Evolutionary conservation across 208 protist species (phyloP), one percentile per base, ranked within the genome.

Genomic region (Dictyostelium gargantuum): DNA sequence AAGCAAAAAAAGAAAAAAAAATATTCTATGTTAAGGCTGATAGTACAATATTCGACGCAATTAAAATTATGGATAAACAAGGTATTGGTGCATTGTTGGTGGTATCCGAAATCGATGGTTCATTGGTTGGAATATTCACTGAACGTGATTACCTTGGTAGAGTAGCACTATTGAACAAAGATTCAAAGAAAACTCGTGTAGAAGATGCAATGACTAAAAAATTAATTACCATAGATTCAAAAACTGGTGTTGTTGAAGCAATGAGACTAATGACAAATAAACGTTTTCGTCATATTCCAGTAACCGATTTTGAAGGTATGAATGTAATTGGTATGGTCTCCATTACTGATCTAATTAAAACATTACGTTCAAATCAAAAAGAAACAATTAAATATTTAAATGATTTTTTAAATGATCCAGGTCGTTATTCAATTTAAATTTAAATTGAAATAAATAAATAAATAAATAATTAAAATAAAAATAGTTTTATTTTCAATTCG

Each of bases 351-450:
- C n/a, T 75, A 17, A 89, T 79, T 6, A 76, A 61, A 66, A 46
- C 68, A 0, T 32, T 89, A 19, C 63, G 56, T 26, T 29, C 58
- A 58, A 61, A 63, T 48, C 82, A 89, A 77, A 89, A 89, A 77
- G 82, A 89, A 42, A 89, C 82, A 3, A 79, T 89, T 10, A 79
- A 79, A 66, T 89, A 89, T 66, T 72, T 89, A 26, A 58, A 72
- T 23, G 50, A 89, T 32, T 89, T 79, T 15, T 23, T 89, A 13
- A 68, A 32, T 66, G 68, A 89, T 46, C 17, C 68, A 5, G 63
- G 32, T 40, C 32, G 48, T 11, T 89, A 89, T 40, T 85, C 80
- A 26, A 2, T 68, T n/a, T 44, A 68, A 9, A 50, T 56, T 42
- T 48, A 50, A n/a, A n/a, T n/a, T n/a, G n/a, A 19, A 6, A n/a